Conservation (phyloP, 1,284 basidiomycete species). For the Rhodotorula sp. region DNA sequence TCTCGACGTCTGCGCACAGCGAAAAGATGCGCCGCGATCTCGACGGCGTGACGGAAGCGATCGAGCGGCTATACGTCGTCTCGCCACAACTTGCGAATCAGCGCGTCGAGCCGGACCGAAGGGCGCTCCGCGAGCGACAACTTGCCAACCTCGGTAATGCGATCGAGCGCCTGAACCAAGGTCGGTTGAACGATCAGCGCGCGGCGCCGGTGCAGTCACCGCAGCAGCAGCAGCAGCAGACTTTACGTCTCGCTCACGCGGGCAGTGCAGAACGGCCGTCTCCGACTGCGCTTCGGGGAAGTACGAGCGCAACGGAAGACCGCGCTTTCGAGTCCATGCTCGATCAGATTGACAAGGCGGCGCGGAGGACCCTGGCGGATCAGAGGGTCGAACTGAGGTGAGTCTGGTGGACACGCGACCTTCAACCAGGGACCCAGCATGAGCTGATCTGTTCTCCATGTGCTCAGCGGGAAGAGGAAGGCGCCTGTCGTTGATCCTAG, state of each 20-base stretch:
- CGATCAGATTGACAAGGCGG: conserved; percentile 67
- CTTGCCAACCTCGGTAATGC: conserved; percentile 43
- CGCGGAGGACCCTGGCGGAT: conserved; percentile 62
- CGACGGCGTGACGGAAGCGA: conserved; percentile 75
- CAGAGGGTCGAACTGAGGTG: conserved; percentile 58
- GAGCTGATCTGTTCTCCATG: no score
- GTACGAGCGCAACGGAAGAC: conserved; percentile 9
- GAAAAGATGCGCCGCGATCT: conserved; percentile 78
- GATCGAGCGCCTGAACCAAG: conserved; percentile 44
- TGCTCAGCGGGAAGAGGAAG: no score
- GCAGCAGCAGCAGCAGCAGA: no score
- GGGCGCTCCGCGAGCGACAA: conserved; percentile 40
- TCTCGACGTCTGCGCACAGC: conserved; percentile 41
- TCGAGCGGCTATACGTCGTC: conserved; percentile 75
- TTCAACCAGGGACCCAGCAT: no score
- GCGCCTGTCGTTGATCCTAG: background rate
- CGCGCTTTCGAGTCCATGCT: conserved; percentile 62
- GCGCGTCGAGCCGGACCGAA: conserved; percentile 61
- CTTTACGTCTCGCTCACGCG: no score
- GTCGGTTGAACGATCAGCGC: conserved; percentile 47
- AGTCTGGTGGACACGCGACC: background rate
- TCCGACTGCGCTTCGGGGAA: conserved; percentile 38
- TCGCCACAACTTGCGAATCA: conserved; percentile 82
- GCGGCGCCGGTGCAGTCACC: conserved; percentile 42
- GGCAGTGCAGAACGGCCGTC: no score